Conservation (phyloP, 305 asterid genomes). For the Fraxinus xanthoxyloides region DNA sequence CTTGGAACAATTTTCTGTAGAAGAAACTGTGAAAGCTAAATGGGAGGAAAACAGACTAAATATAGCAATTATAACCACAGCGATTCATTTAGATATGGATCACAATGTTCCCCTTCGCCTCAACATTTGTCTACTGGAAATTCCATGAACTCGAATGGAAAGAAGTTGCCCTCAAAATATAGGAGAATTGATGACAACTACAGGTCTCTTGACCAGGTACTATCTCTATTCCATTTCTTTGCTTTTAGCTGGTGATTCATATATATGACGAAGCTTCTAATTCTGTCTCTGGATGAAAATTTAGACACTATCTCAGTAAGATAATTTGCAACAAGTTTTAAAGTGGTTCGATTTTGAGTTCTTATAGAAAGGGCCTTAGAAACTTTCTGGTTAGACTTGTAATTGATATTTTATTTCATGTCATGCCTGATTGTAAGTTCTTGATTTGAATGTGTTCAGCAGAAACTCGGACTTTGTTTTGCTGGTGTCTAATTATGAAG, state of each 20-base stretch:
- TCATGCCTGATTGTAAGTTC: neutral
- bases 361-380: neutral
- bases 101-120: slow-evolving; percentile 23
- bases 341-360: neutral
- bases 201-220: slow-evolving; percentile 36
- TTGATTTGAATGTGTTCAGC: neutral
- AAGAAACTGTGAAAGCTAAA: neutral
- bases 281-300: neutral
- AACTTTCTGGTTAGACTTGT: neutral
- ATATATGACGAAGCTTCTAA: neutral
- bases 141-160: slow-evolving; percentile 14
- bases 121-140: slow-evolving; percentile 8
- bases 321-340: neutral
- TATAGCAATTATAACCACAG: neutral
- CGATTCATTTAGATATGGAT: slow-evolving; percentile 5
- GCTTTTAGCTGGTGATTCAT: neutral
- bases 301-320: neutral
- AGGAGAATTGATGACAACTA: slow-evolving; percentile 35
- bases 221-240: neutral
- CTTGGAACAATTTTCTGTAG: neutral
- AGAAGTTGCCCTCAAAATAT: slow-evolving; percentile 15
- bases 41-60: slow-evolving; percentile 38
- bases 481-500: no score
- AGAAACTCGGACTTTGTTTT: neutral
- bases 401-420: neutral